phyloP scores from a whole-genome alignment of 2,329 filamentous ascomycete species.

The Xylaria sp. region DNA sequence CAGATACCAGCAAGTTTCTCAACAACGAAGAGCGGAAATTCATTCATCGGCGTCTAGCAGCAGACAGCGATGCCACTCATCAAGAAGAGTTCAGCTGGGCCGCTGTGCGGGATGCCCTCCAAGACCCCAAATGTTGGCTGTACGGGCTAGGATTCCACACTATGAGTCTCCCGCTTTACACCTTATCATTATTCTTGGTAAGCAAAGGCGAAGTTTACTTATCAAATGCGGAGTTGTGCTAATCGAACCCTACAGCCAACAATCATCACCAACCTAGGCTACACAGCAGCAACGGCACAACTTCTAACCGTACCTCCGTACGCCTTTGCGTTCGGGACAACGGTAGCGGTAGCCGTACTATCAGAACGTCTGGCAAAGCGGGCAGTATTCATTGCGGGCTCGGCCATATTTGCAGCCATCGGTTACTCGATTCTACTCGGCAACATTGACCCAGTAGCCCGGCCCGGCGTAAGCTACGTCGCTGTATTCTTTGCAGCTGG shows the following conservation, averaged over 20 bases:
- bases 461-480: conserved; percentile 67
- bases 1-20: conserved; percentile 67
- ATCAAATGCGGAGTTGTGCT: conserved; percentile 18
- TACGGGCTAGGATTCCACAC: conserved; percentile 79
- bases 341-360: conserved; percentile 65
- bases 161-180: conserved; percentile 71
- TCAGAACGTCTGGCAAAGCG: conserved; percentile 68
- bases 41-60: conserved; percentile 70
- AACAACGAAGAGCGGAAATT: conserved; percentile 63
- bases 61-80: conserved; percentile 75
- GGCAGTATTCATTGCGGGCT: conserved; percentile 71
- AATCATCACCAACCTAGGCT: conserved; percentile 65
- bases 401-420: conserved; percentile 64
- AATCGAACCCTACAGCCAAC: conserved; percentile 51
- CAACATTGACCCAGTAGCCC: conserved; percentile 55
- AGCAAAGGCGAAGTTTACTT: conserved; percentile 35
- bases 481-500: conserved; percentile 72
- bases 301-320: conserved; percentile 73
- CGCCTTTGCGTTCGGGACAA: conserved; percentile 69
- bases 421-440: conserved; percentile 71
- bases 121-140: conserved; percentile 76
- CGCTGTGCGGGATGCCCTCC: conserved; percentile 70
- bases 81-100: conserved; percentile 75
- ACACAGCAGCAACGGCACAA: conserved; percentile 62
- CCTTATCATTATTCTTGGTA: conserved; percentile 64